A percentile compares a stretch with the other conserved stretches of the same genome.
These are phyloP conservation scores for Globisporangium paddicum DNA, from an alignment of 352 stramenopile species.

Conservation along the genomic window DNA sequence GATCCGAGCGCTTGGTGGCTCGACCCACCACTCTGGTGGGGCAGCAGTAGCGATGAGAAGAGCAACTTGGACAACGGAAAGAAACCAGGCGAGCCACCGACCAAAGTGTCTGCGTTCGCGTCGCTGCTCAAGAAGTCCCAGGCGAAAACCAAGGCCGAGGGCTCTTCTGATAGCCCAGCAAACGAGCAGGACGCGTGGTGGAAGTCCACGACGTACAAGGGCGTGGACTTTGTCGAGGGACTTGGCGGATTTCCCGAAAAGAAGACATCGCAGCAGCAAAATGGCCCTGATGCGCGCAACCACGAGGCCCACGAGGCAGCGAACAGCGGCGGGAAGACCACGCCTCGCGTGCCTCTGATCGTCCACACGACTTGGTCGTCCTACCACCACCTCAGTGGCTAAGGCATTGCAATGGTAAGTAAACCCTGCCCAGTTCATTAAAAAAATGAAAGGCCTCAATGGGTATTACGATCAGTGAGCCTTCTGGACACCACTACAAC, in stretches of 20 bases:
- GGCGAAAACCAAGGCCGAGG: background rate
- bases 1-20: slow-evolving; percentile 52
- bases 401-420: background rate
- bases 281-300: background rate
- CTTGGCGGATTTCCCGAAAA: slow-evolving; percentile 15
- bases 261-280: slow-evolving; percentile 10
- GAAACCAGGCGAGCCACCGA: slow-evolving; percentile 20
- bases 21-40: slow-evolving; percentile 68
- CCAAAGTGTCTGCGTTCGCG: slow-evolving; percentile 13
- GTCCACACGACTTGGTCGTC: slow-evolving; percentile 40
- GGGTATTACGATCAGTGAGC: background rate
- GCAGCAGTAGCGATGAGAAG: slow-evolving; percentile 4
- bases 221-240: slow-evolving; percentile 48
- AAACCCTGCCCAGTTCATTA: background rate
- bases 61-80: slow-evolving; percentile 14
- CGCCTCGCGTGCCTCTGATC: slow-evolving; percentile 28
- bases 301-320: background rate
- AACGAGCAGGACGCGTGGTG: slow-evolving; percentile 51
- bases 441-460: background rate
- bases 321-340: slow-evolving; percentile 1
- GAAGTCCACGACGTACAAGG: slow-evolving; percentile 70
- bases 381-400: slow-evolving; percentile 8
- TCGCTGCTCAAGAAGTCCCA: slow-evolving; percentile 23
- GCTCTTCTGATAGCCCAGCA: background rate
- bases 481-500: background rate